phyloP scores from a whole-genome alignment of 2,329 filamentous ascomycete species.

The Aspergillus glaucus region DNA sequence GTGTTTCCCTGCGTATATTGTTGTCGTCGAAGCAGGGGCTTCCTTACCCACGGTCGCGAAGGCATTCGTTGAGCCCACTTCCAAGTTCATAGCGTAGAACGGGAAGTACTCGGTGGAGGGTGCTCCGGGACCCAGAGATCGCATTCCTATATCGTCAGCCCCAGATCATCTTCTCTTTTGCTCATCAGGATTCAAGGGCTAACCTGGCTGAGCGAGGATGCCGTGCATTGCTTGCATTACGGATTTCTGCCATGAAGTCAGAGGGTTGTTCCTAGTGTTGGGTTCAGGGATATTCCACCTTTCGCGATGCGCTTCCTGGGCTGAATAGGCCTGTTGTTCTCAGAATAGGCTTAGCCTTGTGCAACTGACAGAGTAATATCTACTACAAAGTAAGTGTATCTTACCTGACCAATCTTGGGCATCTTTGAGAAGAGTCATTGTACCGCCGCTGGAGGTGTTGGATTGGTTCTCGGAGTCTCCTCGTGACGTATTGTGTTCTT shows the following conservation, averaged over 20 bases:
- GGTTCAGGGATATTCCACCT: neutral
- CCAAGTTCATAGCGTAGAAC: neutral
- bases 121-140: neutral
- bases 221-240: too few relatives aligned
- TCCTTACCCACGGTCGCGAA: neutral
- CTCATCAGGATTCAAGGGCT: too few relatives aligned
- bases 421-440: neutral
- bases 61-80: neutral
- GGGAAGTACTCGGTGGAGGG: neutral
- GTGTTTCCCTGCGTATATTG: neutral
- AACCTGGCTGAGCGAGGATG: too few relatives aligned
- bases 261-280: too few relatives aligned
- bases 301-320: neutral
- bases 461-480: too few relatives aligned
- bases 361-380: too few relatives aligned
- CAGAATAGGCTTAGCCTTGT: neutral
- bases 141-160: neutral
- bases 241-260: too few relatives aligned
- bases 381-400: neutral
- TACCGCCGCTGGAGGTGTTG: neutral
- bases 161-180: too few relatives aligned
- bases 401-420: neutral
- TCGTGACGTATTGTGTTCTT: too few relatives aligned
- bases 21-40: neutral
- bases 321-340: neutral